A percentile compares a stretch with the other conserved stretches of the same genome.
Conservation (phyloP, 2,329 filamentous ascomycete genomes). For the Aspergillus neotritici region DNA sequence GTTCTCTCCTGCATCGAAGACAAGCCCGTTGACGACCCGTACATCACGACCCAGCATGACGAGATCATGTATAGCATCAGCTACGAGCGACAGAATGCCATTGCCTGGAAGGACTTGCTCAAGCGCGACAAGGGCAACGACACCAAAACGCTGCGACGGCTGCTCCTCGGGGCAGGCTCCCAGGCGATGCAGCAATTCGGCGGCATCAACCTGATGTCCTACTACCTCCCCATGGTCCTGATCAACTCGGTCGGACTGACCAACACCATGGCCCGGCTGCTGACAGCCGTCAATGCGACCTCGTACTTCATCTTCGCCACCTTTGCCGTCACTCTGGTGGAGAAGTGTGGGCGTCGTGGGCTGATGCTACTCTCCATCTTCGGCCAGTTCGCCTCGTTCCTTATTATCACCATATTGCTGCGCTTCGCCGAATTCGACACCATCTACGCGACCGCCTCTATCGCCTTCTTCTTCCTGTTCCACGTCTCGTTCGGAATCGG, state of each 20-base stretch:
- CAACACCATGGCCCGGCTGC: constrained; percentile 48
- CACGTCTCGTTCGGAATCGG: constrained; percentile 49
- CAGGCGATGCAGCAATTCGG: constrained; percentile 49
- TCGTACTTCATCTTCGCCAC: constrained; percentile 46
- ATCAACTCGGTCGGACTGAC: constrained; percentile 52
- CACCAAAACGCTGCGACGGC: constrained; percentile 46
- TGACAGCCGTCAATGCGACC: constrained; percentile 52
- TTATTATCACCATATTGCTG: constrained; percentile 49
- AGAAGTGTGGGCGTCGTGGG: constrained; percentile 50
- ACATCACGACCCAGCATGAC: constrained; percentile 38
- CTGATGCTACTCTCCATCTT: constrained; percentile 52
- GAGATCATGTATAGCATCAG: constrained; percentile 46
- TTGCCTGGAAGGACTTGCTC: constrained; percentile 48
- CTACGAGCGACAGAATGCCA: constrained; percentile 47
- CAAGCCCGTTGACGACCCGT: constrained; percentile 42
- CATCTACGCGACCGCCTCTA: constrained; percentile 27
- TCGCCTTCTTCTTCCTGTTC: constrained; percentile 50
- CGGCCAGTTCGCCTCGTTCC: constrained; percentile 48
- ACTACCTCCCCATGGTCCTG: constrained; percentile 55
- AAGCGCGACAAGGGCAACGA: constrained; percentile 40
- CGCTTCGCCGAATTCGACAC: constrained; percentile 27
- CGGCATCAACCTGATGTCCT: constrained; percentile 36
- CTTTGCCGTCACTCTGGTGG: constrained; percentile 45
- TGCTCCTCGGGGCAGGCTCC: constrained; percentile 51
- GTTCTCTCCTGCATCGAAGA: constrained; percentile 47